Conservation (phyloP, 257 asterid genomes). For the Scutellaria baicalensis region DNA sequence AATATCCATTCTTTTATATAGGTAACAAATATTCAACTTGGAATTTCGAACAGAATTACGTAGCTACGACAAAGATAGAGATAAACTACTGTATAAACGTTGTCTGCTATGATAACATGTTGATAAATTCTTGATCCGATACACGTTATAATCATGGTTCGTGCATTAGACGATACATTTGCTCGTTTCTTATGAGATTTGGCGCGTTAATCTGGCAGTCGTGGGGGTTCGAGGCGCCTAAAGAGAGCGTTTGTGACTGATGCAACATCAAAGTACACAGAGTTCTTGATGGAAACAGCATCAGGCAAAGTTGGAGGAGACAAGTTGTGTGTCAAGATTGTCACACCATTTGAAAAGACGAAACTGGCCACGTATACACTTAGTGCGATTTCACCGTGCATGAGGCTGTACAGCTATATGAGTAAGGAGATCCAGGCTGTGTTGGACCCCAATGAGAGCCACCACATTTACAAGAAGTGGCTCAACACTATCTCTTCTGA, state of each 20-base stretch:
- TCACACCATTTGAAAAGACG: conserved; percentile 67
- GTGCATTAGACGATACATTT: neutral
- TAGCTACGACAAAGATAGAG: too few relatives aligned
- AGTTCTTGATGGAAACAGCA: conserved; percentile 62
- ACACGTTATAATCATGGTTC: too few relatives aligned
- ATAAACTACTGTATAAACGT: too few relatives aligned
- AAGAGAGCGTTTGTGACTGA: conserved; percentile 29
- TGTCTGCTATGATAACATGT: too few relatives aligned
- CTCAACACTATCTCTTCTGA: conserved; percentile 43
- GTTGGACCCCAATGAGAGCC: conserved; percentile 30
- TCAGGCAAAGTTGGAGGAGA: conserved; percentile 57
- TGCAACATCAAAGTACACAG: conserved; percentile 43
- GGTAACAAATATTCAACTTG: too few relatives aligned
- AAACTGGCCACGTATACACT: conserved; percentile 62
- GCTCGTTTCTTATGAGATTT: neutral
- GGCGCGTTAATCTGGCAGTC: conserved; percentile 25
- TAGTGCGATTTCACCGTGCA: conserved; percentile 63
- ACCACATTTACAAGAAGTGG: conserved; percentile 54
- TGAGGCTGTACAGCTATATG: conserved; percentile 55
- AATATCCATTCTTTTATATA: too few relatives aligned
- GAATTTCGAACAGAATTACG: too few relatives aligned
- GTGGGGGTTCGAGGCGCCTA: conserved; percentile 67
- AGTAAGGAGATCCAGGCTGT: conserved; percentile 42
- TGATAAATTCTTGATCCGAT: too few relatives aligned
- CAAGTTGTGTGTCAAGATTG: conserved; percentile 41